Evolutionary conservation across 352 stramenopile species (phyloP), one percentile per base, ranked within the genome.

Genomic region (Aphanomyces euteiches): DNA sequence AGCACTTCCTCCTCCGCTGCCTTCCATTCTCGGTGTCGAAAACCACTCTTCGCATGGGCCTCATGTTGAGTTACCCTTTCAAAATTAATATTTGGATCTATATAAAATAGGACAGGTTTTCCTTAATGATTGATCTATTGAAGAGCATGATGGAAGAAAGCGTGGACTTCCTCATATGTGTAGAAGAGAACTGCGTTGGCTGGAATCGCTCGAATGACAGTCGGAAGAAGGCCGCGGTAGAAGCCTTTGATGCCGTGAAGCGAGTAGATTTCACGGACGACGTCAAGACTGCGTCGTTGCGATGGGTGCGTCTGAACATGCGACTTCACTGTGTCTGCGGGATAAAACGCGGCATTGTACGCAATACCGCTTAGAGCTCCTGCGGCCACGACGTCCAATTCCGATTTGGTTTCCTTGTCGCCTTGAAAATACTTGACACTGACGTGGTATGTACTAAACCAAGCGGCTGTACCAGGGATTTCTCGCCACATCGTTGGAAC

Each of bases 301-400:
- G 68, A 39, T 28, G 77, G 73, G 73, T 78, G 76, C 1, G 77
- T 78, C 21, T 80, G 75, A 19, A 83, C 77, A 47, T 75, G 71
- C 41, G 68, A 78, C 21, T 80, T 80, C 19, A 85, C 75, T 13
- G 78, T 85, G 56, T 85, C 78, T 1, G 78, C 78, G 15, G 78
- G 78, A 67, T 83, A 85, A 63, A 85, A 83, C 17, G 75, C 77
- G 3, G 74, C 80, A 73, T 77, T 83, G 57, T 85, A 85, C 5
- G 75, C 73, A n/a, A 83, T 76, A 17, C 78, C 78, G 0, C 75
- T 74, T 7, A 76, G 37, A 17, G 75, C 78, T 48, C 78, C 78
- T 47, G 75, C 78, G 7, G 76, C 40, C 66, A 77, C 15, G 60
- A 73, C 7, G 69, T 68, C 73, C 72, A 13, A 85, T 40, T 76